Evolutionary conservation across 495 filamentous ascomycete species (phyloP), one percentile per base, ranked within the genome.

Genomic region (Cercophora sp.): DNA sequence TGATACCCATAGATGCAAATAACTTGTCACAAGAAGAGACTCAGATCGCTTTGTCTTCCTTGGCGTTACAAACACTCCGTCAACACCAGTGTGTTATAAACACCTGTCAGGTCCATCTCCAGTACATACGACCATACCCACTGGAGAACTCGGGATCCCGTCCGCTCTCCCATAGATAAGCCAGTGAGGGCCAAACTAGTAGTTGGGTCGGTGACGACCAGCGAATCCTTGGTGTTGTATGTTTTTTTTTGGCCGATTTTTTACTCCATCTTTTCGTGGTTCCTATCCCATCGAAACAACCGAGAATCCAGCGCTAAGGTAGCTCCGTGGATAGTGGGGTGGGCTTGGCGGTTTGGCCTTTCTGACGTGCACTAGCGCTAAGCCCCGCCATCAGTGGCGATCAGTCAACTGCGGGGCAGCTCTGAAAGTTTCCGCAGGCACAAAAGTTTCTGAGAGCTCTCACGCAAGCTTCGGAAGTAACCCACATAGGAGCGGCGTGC

Each of bases 161-260:
- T 77, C 72, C 70, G 74, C 69, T 76, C 73, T 71, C 69, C 70
- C 70, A 65, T 72, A 69, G 68, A 67, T 61, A 70, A 71, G 60
- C 65, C 48, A 46, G 51, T 54, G 35, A 53, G 24, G 27, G 64
- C 66, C 58, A 39, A 61, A 68, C 51, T 61, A 74, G 72, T 72
- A 75, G 63, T 68, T 68, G 67, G 68, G 70, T 72, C 61, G 70
- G 61, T 67, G 55, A 66, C 64, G 52, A 65, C 55, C 53, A 61
- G 59, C 36, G 68, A 70, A 71, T 70, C 61, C 68, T 58, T 54
- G 63, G 67, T 72, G 70, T 66, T 72, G 70, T 72, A 72, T 66
- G 63, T 70, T 63, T 68, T 62, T n/a, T n/a, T n/a, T n/a, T n/a
- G n/a, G n/a, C n/a, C n/a, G n/a, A n/a, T n/a, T n/a, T n/a, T n/a